Evolutionary conservation across 345 rosid species (phyloP), one percentile per base, ranked within the genome.

Genomic region (Aegle marmelos): DNA sequence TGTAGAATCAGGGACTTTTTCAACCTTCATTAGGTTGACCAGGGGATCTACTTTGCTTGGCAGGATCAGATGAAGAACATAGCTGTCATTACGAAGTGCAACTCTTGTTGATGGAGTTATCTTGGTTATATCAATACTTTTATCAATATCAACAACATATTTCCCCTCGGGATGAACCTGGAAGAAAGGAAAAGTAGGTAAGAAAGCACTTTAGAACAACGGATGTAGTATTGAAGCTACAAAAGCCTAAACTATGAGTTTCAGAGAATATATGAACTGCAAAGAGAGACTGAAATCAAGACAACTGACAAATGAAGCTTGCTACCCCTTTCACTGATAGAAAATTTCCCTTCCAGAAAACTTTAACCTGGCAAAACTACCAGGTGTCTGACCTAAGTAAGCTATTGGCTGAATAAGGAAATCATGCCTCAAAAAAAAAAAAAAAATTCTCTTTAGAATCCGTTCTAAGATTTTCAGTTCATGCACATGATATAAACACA

Each of bases 161-260:
- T 96, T 96, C 33, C 99, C 98, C 85, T 96, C 98, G n/a, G 98
- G 99, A 82, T 96, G 99, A 81, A 96, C 99, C 99, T 96, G 87
- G 19, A 73, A 73, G 72, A 62, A 37, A 75, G 28, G 50, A 50
- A 57, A 77, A 14, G 71, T 79, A 28, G 33, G 64, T 9, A 25
- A 14, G 21, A 36, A 19, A 25, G 25, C 22, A 66, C 27, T 8
- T 54, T 14, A 34, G 34, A 45, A 27, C 19, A 53, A 70, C 9
- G 0, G 60, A 31, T 9, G 4, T 31, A 53, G 21, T 27, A 62
- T 64, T 41, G 45, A 64, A 63, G 70, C 61, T 11, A 48, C 48
- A 50, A 17, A 41, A 8, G 25, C 37, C 28, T 22, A 37, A 65
- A 50, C 21, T 70, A 62, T 24, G 36, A 60, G 54, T 72, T 34